phyloP scores from a whole-genome alignment of 768 basidiomycete species.

The Pleurotus citrinopileatus region DNA sequence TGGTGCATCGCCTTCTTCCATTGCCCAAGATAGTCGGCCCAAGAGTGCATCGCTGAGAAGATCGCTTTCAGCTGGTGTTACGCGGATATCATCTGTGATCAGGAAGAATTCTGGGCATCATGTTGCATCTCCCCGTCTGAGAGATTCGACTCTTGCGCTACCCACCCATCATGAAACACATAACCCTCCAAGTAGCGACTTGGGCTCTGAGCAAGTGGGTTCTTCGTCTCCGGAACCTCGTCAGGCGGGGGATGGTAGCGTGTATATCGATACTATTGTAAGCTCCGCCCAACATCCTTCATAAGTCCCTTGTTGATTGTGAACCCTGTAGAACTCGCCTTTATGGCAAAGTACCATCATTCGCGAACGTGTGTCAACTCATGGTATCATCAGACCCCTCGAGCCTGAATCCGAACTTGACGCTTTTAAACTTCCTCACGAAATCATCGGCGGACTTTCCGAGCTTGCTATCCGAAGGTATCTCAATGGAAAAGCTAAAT shows the following conservation, averaged over 20 bases:
- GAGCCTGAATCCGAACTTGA: conserved; percentile 67
- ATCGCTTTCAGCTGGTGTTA: conserved; percentile 19
- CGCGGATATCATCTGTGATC: conserved; percentile 15
- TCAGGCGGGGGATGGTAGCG: conserved; percentile 57
- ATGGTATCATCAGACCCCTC: conserved; percentile 78
- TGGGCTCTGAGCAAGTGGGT: neutral
- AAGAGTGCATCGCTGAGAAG: conserved; percentile 10
- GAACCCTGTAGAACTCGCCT: conserved; percentile 26
- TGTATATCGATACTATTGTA: conserved; percentile 55
- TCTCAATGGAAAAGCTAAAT: conserved; percentile 53
- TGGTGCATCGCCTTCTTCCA: neutral
- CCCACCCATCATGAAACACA: neutral
- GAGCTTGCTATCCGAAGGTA: conserved; percentile 79
- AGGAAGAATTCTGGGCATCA: neutral
- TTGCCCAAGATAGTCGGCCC: neutral
- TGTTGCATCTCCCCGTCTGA: conserved; percentile 11
- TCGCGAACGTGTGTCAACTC: conserved; percentile 83
- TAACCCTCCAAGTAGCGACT: neutral
- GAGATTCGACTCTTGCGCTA: neutral
- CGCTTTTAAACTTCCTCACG: conserved; percentile 61
- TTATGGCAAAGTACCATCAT: conserved; percentile 68
- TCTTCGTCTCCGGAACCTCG: conserved; percentile 20
- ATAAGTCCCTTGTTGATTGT: neutral
- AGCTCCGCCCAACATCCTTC: conserved; percentile 12
- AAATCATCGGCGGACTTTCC: conserved; percentile 71